phyloP scores from a whole-genome alignment of 169 alveolate species.

The Cryptosporidium ubiquitum region DNA sequence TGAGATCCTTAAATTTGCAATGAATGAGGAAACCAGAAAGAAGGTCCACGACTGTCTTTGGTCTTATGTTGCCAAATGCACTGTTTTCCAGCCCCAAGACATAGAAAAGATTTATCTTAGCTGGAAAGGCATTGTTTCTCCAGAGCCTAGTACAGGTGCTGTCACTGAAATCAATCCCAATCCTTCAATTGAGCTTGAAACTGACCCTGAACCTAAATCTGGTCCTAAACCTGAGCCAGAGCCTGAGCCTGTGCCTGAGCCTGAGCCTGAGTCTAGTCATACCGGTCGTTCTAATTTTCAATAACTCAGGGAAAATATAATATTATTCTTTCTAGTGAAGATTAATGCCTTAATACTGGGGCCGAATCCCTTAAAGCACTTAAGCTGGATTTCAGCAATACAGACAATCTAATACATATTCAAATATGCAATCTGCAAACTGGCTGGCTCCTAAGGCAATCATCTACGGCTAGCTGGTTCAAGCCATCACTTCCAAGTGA shows the following conservation, averaged over 20 bases:
- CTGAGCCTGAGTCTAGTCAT: not conserved
- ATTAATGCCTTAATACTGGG: too few relatives aligned
- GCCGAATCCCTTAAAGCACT: too few relatives aligned
- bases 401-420: too few relatives aligned
- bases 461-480: not conserved
- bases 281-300: too few relatives aligned
- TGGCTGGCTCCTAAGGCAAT: too few relatives aligned
- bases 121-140: constrained; percentile 59
- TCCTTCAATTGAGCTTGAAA: not conserved
- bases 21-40: constrained; percentile 32
- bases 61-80: constrained; percentile 70
- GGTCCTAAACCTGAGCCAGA: not conserved
- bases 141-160: not conserved
- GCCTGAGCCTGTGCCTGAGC: not conserved
- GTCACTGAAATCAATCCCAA: not conserved
- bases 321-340: too few relatives aligned
- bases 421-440: too few relatives aligned
- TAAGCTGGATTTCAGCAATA: too few relatives aligned
- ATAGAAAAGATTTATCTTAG: constrained; percentile 64
- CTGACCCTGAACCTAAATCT: not conserved
- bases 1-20: constrained; percentile 48
- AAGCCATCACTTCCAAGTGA: not conserved
- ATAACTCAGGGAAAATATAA: too few relatives aligned
- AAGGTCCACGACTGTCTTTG: constrained; percentile 47
- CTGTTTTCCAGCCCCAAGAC: constrained; percentile 66